Evolutionary conservation across 2,329 filamentous ascomycete genomes (phyloP).

Genomic region (Aspergillus sp.): DNA sequence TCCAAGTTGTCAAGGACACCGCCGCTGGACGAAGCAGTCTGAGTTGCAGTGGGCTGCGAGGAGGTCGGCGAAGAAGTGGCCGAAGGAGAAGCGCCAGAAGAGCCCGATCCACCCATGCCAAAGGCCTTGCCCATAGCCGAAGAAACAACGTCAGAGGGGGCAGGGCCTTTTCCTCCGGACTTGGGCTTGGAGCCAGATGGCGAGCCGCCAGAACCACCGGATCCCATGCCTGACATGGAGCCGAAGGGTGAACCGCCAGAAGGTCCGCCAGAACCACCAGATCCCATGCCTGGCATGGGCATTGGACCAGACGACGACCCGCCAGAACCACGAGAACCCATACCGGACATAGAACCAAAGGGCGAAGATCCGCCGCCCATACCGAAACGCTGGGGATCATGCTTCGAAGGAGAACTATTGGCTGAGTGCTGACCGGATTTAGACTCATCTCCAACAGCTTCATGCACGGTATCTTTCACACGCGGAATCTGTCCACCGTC

Average conservation of each 20-base stretch:
- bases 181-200: too few species aligned
- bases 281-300: neutral
- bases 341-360: neutral
- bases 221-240: neutral
- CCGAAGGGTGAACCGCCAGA: too few species aligned
- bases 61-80: too few species aligned
- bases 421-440: neutral
- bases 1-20: too few species aligned
- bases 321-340: neutral
- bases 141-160: too few species aligned
- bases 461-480: neutral
- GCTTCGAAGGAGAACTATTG: neutral
- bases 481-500: neutral
- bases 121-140: too few species aligned
- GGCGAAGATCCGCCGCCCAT: too few species aligned
- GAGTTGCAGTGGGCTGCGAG: too few species aligned
- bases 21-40: too few species aligned
- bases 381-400: neutral
- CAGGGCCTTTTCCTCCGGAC: too few species aligned
- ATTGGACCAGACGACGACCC: neutral
- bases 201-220: neutral
- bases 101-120: too few species aligned
- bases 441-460: neutral
- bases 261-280: neutral
- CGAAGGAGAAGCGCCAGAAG: too few species aligned